Percentiles rank a stretch among this genome's conserved stretches.
These are phyloP conservation scores for Talaromyces adpressus DNA, from an alignment of 495 filamentous ascomycete species.

Conservation along the genomic window DNA sequence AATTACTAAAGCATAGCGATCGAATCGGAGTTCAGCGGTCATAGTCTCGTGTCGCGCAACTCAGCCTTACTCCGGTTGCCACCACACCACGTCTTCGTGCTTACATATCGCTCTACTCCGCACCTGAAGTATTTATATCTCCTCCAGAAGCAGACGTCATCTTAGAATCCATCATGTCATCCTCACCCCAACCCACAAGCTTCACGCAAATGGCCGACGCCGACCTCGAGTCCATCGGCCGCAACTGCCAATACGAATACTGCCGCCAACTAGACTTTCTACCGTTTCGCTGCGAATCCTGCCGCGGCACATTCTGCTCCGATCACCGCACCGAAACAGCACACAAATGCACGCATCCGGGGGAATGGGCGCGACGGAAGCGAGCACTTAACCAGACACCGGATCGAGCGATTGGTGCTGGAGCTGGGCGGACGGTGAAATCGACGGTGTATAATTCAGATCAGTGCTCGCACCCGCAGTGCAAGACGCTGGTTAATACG, in stretches of 20 bases:
- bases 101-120: not conserved
- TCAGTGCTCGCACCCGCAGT: conserved; percentile 66
- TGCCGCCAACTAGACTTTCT: conserved; percentile 96
- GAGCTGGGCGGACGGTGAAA: conserved; percentile 25
- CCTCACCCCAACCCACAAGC: conserved; percentile 1
- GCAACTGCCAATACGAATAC: conserved; percentile 83
- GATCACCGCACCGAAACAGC: conserved; percentile 86
- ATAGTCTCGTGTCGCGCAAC: not conserved
- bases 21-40: not conserved
- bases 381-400: conserved; percentile 24
- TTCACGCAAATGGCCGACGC: conserved; percentile 53
- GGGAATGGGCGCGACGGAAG: conserved; percentile 75
- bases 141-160: not conserved
- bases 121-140: not conserved
- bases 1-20: not conserved
- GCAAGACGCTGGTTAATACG: conserved; percentile 84
- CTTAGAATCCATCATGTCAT: not conserved
- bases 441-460: conserved; percentile 54
- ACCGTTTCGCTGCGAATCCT: conserved; percentile 90
- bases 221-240: conserved; percentile 78
- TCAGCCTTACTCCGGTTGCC: not conserved
- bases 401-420: conserved; percentile 10
- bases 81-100: not conserved
- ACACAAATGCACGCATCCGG: conserved; percentile 73
- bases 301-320: conserved; percentile 79